Conservation (phyloP, 1,284 basidiomycete species). For the Omphalotus olearius region DNA sequence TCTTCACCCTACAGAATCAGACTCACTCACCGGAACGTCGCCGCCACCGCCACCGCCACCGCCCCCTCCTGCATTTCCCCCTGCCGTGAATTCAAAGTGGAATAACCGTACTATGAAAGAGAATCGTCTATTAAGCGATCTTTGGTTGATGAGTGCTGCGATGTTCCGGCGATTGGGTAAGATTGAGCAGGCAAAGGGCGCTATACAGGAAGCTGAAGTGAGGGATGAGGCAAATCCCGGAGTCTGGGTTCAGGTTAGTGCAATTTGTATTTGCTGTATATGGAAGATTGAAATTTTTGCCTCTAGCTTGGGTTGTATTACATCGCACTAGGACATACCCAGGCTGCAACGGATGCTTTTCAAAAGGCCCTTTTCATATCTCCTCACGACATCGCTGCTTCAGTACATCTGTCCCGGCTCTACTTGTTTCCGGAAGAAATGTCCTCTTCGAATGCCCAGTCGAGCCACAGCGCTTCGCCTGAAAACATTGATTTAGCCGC, state of each 20-base stretch:
- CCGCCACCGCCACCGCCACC: slow-evolving; percentile 31
- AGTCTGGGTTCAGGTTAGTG: slow-evolving; percentile 88
- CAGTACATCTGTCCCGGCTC: slow-evolving; percentile 71
- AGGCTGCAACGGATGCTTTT: slow-evolving; percentile 69
- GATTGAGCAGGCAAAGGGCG: slow-evolving; percentile 83
- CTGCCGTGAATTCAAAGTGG: slow-evolving; percentile 32
- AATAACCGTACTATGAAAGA: slow-evolving; percentile 55
- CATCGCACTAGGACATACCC: slow-evolving; percentile 49
- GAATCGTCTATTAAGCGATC: slow-evolving; percentile 71
- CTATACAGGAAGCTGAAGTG: slow-evolving; percentile 94
- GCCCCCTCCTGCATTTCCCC: slow-evolving; percentile 38
- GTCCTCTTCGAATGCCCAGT: neutral
- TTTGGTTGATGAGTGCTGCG: slow-evolving; percentile 94
- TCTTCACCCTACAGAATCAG: slow-evolving; percentile 18
- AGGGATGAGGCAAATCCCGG: slow-evolving; percentile 82
- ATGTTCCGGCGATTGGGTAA: slow-evolving; percentile 89
- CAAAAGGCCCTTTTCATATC: slow-evolving; percentile 81
- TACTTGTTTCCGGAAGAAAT: slow-evolving; percentile 49
- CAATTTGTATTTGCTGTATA: neutral
- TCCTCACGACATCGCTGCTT: slow-evolving; percentile 73
- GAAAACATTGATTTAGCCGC: slow-evolving; percentile 72
- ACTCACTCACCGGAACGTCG: slow-evolving; percentile 30
- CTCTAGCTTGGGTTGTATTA: slow-evolving; percentile 78
- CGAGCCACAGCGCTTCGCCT: slow-evolving; percentile 22
- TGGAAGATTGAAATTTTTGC: neutral